Percentiles rank a stretch among this genome's conserved stretches.
Evolutionary conservation across 1,284 basidiomycete genomes (phyloP).

Genomic region (Ganoderma boninense): DNA sequence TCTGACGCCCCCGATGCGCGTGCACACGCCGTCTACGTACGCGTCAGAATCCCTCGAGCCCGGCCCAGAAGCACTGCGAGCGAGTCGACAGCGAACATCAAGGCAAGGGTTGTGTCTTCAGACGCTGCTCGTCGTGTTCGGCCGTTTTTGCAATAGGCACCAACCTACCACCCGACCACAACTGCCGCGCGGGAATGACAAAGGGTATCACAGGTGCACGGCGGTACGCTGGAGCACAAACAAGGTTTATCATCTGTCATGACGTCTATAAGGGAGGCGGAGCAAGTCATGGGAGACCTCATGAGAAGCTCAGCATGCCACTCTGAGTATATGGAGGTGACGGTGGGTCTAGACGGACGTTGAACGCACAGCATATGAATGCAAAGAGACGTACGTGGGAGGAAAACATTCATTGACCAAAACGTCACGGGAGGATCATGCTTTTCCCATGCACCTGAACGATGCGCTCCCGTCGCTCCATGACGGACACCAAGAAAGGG

Average conservation of each 20-base stretch:
- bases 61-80: not conserved
- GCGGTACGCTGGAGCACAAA: constrained; percentile 5
- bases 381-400: constrained; percentile 5
- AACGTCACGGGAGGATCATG: not conserved
- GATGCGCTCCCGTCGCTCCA: not conserved
- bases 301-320: constrained; percentile 1
- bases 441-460: not conserved
- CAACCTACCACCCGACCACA: not conserved
- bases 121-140: not conserved
- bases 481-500: constrained; percentile 12
- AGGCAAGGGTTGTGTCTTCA: not conserved
- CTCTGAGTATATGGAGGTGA: too few relatives aligned
- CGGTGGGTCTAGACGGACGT: not conserved
- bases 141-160: not conserved
- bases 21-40: not conserved
- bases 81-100: not conserved
- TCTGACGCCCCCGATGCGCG: constrained; percentile 1
- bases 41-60: constrained; percentile 3
- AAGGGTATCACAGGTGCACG: not conserved
- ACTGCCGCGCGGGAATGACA: not conserved
- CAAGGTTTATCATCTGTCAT: constrained; percentile 22
- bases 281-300: constrained; percentile 5
- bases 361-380: constrained; percentile 1
- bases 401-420: constrained; percentile 11
- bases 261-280: not conserved